Evolutionary conservation across 2,329 filamentous ascomycete genomes (phyloP).

Genomic region (Hypoxylon sp.): DNA sequence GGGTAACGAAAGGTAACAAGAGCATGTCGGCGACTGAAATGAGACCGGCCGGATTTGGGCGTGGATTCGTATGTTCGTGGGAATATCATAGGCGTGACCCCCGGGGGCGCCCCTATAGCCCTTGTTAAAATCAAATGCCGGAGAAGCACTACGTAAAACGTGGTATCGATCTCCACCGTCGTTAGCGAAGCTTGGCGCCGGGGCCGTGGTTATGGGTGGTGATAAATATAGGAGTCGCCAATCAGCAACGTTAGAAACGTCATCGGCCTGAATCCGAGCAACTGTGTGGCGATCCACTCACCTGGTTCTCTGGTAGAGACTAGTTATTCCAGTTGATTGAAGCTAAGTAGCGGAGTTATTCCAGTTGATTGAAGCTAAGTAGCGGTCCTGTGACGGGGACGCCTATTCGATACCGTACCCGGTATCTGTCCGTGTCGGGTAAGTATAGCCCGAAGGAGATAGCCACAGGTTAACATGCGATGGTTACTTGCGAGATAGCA

Average conservation of each 20-base stretch:
- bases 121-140: constrained; percentile 36
- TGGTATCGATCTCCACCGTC: constrained; percentile 34
- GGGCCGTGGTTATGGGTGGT: constrained; percentile 40
- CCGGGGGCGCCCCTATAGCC: constrained; percentile 34
- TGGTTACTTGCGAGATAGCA: neutral
- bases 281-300: constrained; percentile 40
- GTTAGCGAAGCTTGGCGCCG: constrained; percentile 40
- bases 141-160: constrained; percentile 40
- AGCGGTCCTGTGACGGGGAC: constrained; percentile 34
- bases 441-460: constrained; percentile 20
- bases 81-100: constrained; percentile 17
- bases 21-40: constrained; percentile 44
- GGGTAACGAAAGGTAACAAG: constrained; percentile 22
- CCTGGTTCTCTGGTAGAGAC: constrained; percentile 39
- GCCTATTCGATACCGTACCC: constrained; percentile 3
- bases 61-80: neutral
- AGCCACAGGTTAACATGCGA: neutral
- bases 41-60: constrained; percentile 31
- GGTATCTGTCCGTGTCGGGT: constrained; percentile 20
- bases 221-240: constrained; percentile 36
- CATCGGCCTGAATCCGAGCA: constrained; percentile 33
- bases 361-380: constrained; percentile 8
- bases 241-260: constrained; percentile 32
- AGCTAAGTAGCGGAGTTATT: constrained; percentile 11
- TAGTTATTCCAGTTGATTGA: constrained; percentile 16